phyloP scores from a whole-genome alignment of 73 alveolate genomes.

The Tetrahymena borealis region DNA sequence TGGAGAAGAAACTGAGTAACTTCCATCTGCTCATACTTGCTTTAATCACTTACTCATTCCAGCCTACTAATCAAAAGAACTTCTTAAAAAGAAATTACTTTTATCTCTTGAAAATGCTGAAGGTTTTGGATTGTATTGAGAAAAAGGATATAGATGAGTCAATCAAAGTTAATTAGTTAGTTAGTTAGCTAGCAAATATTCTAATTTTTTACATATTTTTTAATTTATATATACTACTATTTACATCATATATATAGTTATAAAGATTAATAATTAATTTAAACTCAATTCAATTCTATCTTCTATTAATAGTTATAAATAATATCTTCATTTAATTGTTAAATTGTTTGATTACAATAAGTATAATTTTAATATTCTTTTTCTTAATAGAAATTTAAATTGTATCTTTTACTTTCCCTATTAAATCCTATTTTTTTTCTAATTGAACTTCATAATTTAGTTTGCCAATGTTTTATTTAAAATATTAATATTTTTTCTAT shows the following conservation, averaged over 20 bases:
- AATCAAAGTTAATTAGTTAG: neutral
- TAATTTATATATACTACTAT: neutral
- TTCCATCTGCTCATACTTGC: constrained; percentile 97
- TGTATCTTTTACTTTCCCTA: no score
- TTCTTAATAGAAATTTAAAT: no score
- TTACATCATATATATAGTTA: neutral
- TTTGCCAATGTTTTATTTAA: no score
- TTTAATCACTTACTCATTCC: constrained; percentile 93
- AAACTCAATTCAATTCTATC: no score
- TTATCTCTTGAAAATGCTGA: constrained; percentile 89
- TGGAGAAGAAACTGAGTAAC: constrained; percentile 66
- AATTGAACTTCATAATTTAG: no score
- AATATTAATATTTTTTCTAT: no score
- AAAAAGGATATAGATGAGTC: neutral
- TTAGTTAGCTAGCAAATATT: neutral
- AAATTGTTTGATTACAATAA: no score
- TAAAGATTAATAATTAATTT: neutral
- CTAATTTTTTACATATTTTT: neutral
- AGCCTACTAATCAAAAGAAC: constrained; percentile 77
- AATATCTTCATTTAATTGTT: no score
- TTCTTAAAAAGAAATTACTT: constrained; percentile 55
- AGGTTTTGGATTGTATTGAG: constrained; percentile 92
- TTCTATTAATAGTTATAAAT: no score
- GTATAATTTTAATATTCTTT: no score
- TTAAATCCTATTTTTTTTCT: no score